Conservation (phyloP, 352 stramenopile species). For the Pythium sukuiense region DNA sequence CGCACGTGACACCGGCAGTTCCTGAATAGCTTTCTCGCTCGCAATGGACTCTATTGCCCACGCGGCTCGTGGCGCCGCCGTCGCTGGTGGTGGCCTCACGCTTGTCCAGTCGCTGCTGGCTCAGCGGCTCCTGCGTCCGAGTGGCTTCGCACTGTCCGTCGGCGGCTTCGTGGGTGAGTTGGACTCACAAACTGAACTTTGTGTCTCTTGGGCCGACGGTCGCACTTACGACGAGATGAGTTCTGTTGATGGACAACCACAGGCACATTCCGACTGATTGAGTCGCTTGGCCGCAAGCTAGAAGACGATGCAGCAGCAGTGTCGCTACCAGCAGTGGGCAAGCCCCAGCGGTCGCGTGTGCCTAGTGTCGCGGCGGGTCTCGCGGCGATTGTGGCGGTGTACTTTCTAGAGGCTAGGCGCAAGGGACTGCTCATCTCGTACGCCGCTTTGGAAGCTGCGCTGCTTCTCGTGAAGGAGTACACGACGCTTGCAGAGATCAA, state of each 20-base stretch:
- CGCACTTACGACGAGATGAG: background rate
- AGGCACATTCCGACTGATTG: slow-evolving; percentile 27
- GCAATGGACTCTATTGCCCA: slow-evolving; percentile 42
- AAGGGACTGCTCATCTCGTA: slow-evolving; percentile 61
- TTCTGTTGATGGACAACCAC: background rate
- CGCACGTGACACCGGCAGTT: background rate
- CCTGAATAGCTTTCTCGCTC: background rate
- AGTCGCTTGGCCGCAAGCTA: slow-evolving; percentile 16
- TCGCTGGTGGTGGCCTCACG: slow-evolving; percentile 41
- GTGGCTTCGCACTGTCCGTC: slow-evolving; percentile 51
- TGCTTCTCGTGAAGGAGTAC: slow-evolving; percentile 44
- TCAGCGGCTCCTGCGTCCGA: slow-evolving; percentile 39
- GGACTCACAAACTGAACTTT: background rate
- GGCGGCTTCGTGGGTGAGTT: slow-evolving; percentile 53
- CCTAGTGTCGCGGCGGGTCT: slow-evolving; percentile 12
- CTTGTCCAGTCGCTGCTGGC: slow-evolving; percentile 45
- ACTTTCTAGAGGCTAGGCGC: slow-evolving; percentile 49
- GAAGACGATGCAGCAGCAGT: background rate
- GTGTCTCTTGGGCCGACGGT: background rate
- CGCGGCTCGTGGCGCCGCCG: slow-evolving; percentile 39
- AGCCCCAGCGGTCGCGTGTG: slow-evolving; percentile 8
- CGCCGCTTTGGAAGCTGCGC: slow-evolving; percentile 46
- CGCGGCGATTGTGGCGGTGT: slow-evolving; percentile 36
- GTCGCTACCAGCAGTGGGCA: background rate
- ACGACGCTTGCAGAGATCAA: slow-evolving; percentile 42